Base-by-base conservation (phyloP, 192 early-diverging fungal species). In the Umbelopsis sp. region DNA sequence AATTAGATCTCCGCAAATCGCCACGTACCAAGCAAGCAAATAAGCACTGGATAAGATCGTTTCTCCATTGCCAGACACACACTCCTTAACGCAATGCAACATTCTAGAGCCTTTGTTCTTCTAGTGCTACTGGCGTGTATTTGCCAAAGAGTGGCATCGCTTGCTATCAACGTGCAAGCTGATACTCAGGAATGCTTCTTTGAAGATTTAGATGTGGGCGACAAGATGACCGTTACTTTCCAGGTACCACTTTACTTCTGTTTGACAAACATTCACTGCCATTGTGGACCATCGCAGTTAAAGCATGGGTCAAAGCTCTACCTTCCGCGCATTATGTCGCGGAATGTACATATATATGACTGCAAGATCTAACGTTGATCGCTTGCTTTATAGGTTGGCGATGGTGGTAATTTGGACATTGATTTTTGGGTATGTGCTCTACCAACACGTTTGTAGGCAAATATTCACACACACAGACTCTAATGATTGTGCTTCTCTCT, bases 221-320 rank as follows among this genome's bases (percentile, higher is more conserved):
- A 91, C 68, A 81, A 84, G 55, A 71, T 93, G 37, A 90, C 90
- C 69, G 64, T 92, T 21, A 80, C 85, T n/a, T 93, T 79, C 72
- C 85, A 93, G 73, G 75, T 77, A 76, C 66, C 3, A 35, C 13
- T 35, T 4, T 15, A 2, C 33, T 61, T 13, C 51, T 7, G 25
- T 25, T 52, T n/a, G 21, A 52, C 21, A 52, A 22, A 2, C n/a
- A 25, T 52, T 27, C 46, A 51, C 4, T 22, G 37, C 37, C 37
- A 9, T 41, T 41, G 10, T 41, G 37, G 37, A 6, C 10, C 37
- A 41, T 41, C 37, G 10, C 37, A 41, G 7, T 6, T 41, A 0
- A 6, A 41, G 10, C 10, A 41, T 41, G 37, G 37, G 10, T 4
- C 37, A 41, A 41, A 6, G 37, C 37, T 6, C 37, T 9, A 6